Conservation (phyloP, 257 asterid genomes). For the Sherardia arvensis region DNA sequence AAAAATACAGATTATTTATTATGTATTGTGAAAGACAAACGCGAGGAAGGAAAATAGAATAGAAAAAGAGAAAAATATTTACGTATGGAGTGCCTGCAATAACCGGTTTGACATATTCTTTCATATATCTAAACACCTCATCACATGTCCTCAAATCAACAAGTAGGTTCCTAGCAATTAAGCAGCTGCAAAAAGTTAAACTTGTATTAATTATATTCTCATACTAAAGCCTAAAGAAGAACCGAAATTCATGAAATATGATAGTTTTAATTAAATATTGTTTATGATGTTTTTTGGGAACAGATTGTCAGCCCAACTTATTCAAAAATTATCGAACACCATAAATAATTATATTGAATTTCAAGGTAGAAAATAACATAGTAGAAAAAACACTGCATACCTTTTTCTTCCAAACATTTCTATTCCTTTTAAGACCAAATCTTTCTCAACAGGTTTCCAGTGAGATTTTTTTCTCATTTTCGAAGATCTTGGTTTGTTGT, state of each 20-base stretch:
- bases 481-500: conserved; percentile 26
- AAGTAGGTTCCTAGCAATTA: conserved; percentile 81
- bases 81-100: conserved; percentile 37
- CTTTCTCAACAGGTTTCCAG: conserved; percentile 88
- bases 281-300: too few species aligned
- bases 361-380: too few species aligned
- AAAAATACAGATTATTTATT: conserved; percentile 1
- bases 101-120: conserved; percentile 43
- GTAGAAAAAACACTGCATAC: conserved; percentile 30
- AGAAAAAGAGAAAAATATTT: conserved; percentile 2
- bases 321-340: neutral
- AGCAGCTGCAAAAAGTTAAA: conserved; percentile 71
- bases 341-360: too few species aligned
- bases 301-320: too few species aligned
- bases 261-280: too few species aligned
- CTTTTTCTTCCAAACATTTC: conserved; percentile 94
- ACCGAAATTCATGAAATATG: too few species aligned
- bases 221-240: neutral
- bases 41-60: neutral
- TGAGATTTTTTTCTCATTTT: conserved; percentile 25
- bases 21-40: neutral
- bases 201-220: too few species aligned
- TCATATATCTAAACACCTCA: conserved; percentile 73
- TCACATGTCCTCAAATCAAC: conserved; percentile 80
- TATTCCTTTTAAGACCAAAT: conserved; percentile 68